Conservation (phyloP, 768 basidiomycete genomes). For the Calocybe cyanea region DNA sequence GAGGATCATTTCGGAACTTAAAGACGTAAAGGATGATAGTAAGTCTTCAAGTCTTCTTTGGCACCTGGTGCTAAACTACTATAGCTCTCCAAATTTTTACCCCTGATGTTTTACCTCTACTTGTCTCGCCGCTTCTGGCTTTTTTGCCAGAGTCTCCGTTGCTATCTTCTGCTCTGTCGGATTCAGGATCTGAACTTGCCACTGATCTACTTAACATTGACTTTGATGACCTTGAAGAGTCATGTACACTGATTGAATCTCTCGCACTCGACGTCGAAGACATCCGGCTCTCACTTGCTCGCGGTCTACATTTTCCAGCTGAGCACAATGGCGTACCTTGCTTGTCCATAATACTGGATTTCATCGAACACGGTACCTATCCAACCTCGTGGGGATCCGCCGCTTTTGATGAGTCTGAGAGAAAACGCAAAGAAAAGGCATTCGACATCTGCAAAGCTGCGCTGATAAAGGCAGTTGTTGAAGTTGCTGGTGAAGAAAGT, state of each 20-base stretch:
- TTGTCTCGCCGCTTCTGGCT: constrained; percentile 53
- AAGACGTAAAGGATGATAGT: constrained; percentile 72
- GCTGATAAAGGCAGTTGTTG: constrained; percentile 81
- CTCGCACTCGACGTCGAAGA: constrained; percentile 77
- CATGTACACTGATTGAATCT: constrained; percentile 72
- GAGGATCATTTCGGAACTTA: constrained; percentile 69
- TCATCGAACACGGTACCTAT: constrained; percentile 71
- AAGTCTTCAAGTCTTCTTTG: constrained; percentile 15
- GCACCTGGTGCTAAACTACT: background rate
- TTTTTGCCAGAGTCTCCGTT: constrained; percentile 55
- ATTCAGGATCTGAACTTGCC: constrained; percentile 35
- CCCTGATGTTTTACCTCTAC: constrained; percentile 58
- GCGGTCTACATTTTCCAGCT: constrained; percentile 54
- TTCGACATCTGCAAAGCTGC: constrained; percentile 85
- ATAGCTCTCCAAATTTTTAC: constrained; percentile 57
- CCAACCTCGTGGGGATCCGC: constrained; percentile 58
- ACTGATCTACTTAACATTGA: constrained; percentile 56
- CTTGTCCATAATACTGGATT: constrained; percentile 61
- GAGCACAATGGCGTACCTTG: constrained; percentile 56
- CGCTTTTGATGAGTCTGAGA: constrained; percentile 44
- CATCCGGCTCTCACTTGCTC: constrained; percentile 67
- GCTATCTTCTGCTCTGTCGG: constrained; percentile 33
- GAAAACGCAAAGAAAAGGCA: constrained; percentile 58
- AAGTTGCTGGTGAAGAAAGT: constrained; percentile 77
- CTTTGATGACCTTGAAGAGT: constrained; percentile 69